Base-by-base conservation (phyloP, 176 grass and related monocot species). In the Aegilops bicornis region DNA sequence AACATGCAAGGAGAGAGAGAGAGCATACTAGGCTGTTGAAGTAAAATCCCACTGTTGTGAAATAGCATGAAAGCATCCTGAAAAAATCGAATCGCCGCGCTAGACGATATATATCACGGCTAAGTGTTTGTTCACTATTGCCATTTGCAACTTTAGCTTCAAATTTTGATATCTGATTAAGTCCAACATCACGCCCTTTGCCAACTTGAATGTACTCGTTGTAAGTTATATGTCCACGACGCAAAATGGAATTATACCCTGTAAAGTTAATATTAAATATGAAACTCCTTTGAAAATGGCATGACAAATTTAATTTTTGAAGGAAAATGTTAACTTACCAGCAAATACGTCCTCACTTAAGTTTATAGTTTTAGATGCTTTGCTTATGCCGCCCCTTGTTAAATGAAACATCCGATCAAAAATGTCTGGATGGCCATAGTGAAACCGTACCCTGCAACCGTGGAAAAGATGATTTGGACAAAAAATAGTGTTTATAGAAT, bases 281-380 rank as follows among this genome's bases (percentile, higher is more conserved):
- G 66, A 14, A 90, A n/a, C 13, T 52, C 10, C 35, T 72, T 60
- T 72, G 62, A 83, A 82, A 83, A 73, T 65, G 25, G 52, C 13
- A 78, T 23, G 2, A 52, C 25, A 8, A 40, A 20, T 83, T 22
- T 13, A 35, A 35, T 67, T 87, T 67, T 20, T 25, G 39, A 13
- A 73, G 23, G 48, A 88, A 71, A 79, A 74, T 19, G 8, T 59
- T 83, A 3, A 61, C 81, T 79, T 94, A 98, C 96, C 96, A 80
- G 89, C 91, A 91, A 98, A 98, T 24, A 98, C 93, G 74, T 95
- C 96, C 84, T 98, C 96, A 74, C 96, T 98, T 77, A 98, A 92
- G 85, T 98, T 98, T 66, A 98, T 94, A 75, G 96, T 98, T 94
- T 94, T 98, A 47, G 96, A 95, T 74, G 96, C 96, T 95, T 98